Base-by-base conservation (phyloP, 257 asterid genomes). In the Solanum dulcamara region DNA sequence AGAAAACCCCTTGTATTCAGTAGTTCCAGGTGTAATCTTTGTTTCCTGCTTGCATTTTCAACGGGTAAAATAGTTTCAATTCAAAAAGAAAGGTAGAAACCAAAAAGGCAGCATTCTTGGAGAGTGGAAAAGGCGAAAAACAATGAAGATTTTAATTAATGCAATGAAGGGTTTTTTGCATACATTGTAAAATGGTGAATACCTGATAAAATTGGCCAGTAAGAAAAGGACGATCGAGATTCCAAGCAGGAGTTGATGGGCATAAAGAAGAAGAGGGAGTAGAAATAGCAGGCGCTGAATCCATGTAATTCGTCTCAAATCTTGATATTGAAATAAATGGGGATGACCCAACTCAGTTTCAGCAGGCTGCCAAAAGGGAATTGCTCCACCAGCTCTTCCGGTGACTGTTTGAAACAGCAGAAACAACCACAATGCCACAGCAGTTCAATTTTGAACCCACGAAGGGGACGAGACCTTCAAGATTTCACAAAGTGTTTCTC, bases 131-230 rank as follows among this genome's bases (percentile, higher is more conserved):
- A 10, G 77, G 13, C 59, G 20, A 40, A 37, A 15, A 5, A 37
- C 37, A 59, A 8, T 14, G 26, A 14, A 28, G 4, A 72, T 59
- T 64, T 40, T 24, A 33, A 57, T 24, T 14, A 42, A 57, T 10
- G 66, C 3, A 24, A 53, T 53, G 26, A 79, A 13, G 24, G 74
- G 74, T 38, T 15, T 14, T 67, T 67, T 15, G 44, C 42, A 18
- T 68, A 68, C 8, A 68, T 33, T 33, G 26, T 68, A 55, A 11
- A 70, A 44, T 17, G 71, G 48, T 70, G 53, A 28, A 17, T 83
- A 88, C 94, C 97, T 89, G 97, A 85, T 91, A 93, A 66, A 92
- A 93, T 80, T 94, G 93, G 84, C 95, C 95, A 30, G 96, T 93
- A 74, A 91, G 96, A 82, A 92, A 94, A 81, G 98, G 97, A 83